A percentile compares a stretch with the other conserved stretches of the same genome.
Evolutionary conservation across 495 filamentous ascomycete genomes (phyloP).

Genomic region (Podospora pseudopauciseta): DNA sequence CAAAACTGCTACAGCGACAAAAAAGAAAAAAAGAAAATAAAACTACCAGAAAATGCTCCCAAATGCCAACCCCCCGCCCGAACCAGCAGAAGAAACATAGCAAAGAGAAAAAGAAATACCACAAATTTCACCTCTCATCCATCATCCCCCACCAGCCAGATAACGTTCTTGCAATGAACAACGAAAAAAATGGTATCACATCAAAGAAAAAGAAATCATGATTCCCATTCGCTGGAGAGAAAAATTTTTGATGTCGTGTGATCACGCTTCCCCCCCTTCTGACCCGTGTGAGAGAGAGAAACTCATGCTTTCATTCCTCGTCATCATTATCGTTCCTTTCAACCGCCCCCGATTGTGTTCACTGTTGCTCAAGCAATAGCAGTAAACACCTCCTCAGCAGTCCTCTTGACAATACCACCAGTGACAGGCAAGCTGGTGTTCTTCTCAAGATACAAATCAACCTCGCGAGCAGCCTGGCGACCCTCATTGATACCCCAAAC

Average conservation of each 20-base stretch:
- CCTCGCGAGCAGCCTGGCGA: slow-evolving; percentile 87
- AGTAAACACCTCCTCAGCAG: slow-evolving; percentile 62
- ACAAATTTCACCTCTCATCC: not conserved
- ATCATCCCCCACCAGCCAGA: not conserved
- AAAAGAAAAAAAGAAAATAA: not conserved
- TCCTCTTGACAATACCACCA: slow-evolving; percentile 87
- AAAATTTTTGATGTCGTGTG: not conserved
- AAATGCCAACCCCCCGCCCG: not conserved
- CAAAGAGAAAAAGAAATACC: not conserved
- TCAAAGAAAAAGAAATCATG: not conserved
- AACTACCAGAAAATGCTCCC: not conserved
- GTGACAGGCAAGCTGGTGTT: slow-evolving; percentile 84
- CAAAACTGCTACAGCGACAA: not conserved
- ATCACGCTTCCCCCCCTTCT: not conserved
- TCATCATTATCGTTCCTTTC: not conserved
- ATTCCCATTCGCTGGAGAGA: not conserved
- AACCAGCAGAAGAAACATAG: not conserved
- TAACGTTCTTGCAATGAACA: not conserved
- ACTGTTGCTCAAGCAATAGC: slow-evolving; percentile 20
- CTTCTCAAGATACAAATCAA: slow-evolving; percentile 82
- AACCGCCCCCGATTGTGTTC: not conserved
- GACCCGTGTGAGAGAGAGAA: not conserved
- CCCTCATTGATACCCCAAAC: slow-evolving; percentile 99
- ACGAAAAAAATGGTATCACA: slow-evolving; percentile 1
- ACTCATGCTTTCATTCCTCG: not conserved